phyloP scores from a whole-genome alignment of 2,329 filamentous ascomycete genomes.

The Exophiala lecanii-corni region DNA sequence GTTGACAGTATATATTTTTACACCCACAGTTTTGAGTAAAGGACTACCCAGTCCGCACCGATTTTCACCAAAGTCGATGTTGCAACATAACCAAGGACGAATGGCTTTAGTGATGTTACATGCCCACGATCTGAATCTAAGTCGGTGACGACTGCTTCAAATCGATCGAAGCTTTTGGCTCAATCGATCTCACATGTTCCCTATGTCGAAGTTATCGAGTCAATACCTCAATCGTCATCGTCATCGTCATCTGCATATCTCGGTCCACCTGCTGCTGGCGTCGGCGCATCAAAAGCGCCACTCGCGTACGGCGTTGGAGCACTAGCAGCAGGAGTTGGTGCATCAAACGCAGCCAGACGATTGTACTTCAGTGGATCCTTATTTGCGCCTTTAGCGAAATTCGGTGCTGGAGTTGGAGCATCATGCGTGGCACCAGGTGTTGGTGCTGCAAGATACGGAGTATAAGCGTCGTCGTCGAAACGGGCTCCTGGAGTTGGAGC shows the following conservation, averaged over 20 bases:
- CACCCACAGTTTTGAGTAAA: too few species aligned
- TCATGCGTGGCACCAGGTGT: slow-evolving; percentile 42
- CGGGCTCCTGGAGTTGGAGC: slow-evolving; percentile 67
- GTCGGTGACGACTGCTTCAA: too few species aligned
- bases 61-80: too few species aligned
- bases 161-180: neutral
- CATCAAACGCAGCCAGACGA: slow-evolving; percentile 21
- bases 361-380: slow-evolving; percentile 21
- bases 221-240: slow-evolving; percentile 11
- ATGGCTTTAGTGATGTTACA: too few species aligned
- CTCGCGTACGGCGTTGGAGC: slow-evolving; percentile 54
- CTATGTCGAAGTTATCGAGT: neutral
- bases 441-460: slow-evolving; percentile 42
- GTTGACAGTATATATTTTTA: too few species aligned
- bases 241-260: slow-evolving; percentile 28
- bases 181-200: neutral
- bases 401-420: slow-evolving; percentile 47
- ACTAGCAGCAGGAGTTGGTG: slow-evolving; percentile 26
- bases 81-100: too few species aligned
- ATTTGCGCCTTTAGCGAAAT: slow-evolving; percentile 27
- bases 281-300: slow-evolving; percentile 50
- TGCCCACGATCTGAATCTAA: too few species aligned
- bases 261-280: slow-evolving; percentile 26
- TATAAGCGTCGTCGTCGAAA: slow-evolving; percentile 41
- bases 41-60: too few species aligned